These are phyloP conservation scores for Lecanosticta acicola DNA, from an alignment of 2,329 filamentous ascomycete genomes.

Conservation along the genomic window DNA sequence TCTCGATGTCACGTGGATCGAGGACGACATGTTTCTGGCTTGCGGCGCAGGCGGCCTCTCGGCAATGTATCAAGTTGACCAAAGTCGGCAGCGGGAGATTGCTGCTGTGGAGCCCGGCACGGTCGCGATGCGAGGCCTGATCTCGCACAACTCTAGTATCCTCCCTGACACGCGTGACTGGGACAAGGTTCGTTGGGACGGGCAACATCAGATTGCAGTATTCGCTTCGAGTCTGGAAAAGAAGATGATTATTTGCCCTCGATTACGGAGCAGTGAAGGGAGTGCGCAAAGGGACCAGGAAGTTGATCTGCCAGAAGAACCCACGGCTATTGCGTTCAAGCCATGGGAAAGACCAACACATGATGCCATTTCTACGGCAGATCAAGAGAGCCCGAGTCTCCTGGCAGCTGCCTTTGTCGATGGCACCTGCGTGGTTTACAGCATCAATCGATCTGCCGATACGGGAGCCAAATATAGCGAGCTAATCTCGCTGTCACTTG, in stretches of 20 bases:
- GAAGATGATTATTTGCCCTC: conserved; percentile 33
- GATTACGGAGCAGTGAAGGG: conserved; percentile 17
- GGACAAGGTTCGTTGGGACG: conserved; percentile 36
- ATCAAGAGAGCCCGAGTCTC: conserved; percentile 8
- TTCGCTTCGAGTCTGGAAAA: conserved; percentile 27
- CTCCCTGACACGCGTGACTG: conserved; percentile 12
- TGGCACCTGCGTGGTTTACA: conserved; percentile 39
- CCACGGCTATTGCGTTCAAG: conserved; percentile 39
- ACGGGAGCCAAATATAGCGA: conserved; percentile 8
- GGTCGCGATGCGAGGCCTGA: conserved; percentile 16
- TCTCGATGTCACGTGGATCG: conserved; percentile 42
- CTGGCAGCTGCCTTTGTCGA: conserved; percentile 40
- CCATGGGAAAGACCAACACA: conserved; percentile 16
- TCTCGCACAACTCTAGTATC: conserved; percentile 13
- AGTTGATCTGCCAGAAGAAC: conserved; percentile 11
- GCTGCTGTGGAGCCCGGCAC: conserved; percentile 6
- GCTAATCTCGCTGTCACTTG: conserved; percentile 21
- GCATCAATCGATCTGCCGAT: conserved; percentile 21
- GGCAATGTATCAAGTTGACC: conserved; percentile 19
- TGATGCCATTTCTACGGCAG: conserved; percentile 5
- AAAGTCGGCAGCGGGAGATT: conserved; percentile 9
- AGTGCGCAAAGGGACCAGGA: conserved; percentile 6
- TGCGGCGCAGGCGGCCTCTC: conserved; percentile 35
- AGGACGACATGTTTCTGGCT: conserved; percentile 39
- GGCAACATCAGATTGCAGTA: conserved; percentile 28